These are phyloP conservation scores for Apostasia shenzhenica DNA, from an alignment of 106 monocot genomes.

Conservation along the genomic window DNA sequence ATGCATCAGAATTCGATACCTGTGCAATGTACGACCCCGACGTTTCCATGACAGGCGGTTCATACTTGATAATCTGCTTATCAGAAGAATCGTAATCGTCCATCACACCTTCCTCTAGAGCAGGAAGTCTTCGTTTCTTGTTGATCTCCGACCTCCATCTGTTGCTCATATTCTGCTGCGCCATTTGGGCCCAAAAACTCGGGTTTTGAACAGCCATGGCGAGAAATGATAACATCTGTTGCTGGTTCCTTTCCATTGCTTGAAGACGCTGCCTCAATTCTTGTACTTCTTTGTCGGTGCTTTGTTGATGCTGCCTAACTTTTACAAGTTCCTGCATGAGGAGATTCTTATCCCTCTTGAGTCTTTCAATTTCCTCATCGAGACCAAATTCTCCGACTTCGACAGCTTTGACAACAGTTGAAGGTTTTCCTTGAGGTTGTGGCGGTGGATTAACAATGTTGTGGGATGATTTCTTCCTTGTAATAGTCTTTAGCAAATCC, in stretches of 20 bases:
- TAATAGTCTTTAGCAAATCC: conserved; percentile 32
- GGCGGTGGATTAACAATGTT: conserved; percentile 6
- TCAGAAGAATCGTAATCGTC: conserved; percentile 9
- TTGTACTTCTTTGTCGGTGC: conserved; percentile 22
- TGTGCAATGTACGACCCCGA: not conserved
- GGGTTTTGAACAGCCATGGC: conserved; percentile 50
- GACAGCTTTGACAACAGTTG: conserved; percentile 24
- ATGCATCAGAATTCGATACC: not conserved
- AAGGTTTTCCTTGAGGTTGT: conserved; percentile 6
- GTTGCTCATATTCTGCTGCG: conserved; percentile 34
- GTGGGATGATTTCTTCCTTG: conserved; percentile 30
- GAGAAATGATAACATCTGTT: conserved; percentile 51
- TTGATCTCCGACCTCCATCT: conserved; percentile 25
- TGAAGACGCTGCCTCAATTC: conserved; percentile 28
- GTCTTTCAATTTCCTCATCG: conserved; percentile 40
- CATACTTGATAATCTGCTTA: conserved; percentile 39
- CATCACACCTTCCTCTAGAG: conserved; percentile 11
- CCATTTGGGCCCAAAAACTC: conserved; percentile 21
- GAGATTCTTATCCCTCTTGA: conserved; percentile 48
- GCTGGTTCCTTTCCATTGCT: conserved; percentile 43
- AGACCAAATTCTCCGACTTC: conserved; percentile 49
- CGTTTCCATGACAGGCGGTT: conserved; percentile 11
- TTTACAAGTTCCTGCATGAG: conserved; percentile 55
- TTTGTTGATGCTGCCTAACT: conserved; percentile 45
- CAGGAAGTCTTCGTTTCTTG: conserved; percentile 40